phyloP scores from a whole-genome alignment of 768 basidiomycete species.

The Auriscalpium orientale region DNA sequence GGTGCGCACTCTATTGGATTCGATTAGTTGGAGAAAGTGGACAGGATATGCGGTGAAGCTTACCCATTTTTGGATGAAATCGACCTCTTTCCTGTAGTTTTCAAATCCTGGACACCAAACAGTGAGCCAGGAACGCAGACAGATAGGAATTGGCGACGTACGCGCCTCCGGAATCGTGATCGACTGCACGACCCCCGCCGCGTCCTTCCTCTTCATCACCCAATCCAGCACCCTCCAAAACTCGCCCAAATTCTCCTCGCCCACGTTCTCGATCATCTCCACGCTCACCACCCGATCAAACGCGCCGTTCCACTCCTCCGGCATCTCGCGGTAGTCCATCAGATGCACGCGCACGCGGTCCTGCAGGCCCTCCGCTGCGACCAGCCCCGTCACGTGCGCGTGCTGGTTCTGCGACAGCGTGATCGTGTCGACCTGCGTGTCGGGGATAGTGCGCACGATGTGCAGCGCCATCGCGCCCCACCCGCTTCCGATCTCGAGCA shows the following conservation, averaged over 20 bases:
- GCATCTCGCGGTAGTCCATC: slow-evolving; percentile 39
- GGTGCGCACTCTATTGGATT: neutral
- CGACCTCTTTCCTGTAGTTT: slow-evolving; percentile 18
- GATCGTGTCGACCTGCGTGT: slow-evolving; percentile 36
- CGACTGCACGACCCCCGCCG: slow-evolving; percentile 27
- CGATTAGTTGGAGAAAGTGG: neutral
- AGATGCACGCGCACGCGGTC: slow-evolving; percentile 36
- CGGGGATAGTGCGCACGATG: slow-evolving; percentile 5
- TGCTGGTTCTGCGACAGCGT: slow-evolving; percentile 44
- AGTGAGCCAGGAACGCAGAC: neutral
- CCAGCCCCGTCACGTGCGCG: slow-evolving; percentile 32
- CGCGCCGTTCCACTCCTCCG: slow-evolving; percentile 28
- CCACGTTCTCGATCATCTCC: slow-evolving; percentile 70
- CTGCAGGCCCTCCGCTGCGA: slow-evolving; percentile 30
- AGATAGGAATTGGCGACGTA: neutral
- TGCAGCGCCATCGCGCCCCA: slow-evolving; percentile 41
- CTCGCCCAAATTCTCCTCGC: slow-evolving; percentile 32
- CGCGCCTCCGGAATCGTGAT: slow-evolving; percentile 9
- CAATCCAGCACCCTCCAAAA: slow-evolving; percentile 34
- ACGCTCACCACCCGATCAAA: slow-evolving; percentile 75
- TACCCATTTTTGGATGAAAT: slow-evolving; percentile 10
- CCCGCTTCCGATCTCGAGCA: slow-evolving; percentile 43
- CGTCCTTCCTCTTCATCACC: slow-evolving; percentile 28
- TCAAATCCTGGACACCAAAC: slow-evolving; percentile 23
- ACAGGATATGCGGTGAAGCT: neutral